Evolutionary conservation across 169 alveolate genomes (phyloP).

Genomic region (Condylostoma magnum): DNA sequence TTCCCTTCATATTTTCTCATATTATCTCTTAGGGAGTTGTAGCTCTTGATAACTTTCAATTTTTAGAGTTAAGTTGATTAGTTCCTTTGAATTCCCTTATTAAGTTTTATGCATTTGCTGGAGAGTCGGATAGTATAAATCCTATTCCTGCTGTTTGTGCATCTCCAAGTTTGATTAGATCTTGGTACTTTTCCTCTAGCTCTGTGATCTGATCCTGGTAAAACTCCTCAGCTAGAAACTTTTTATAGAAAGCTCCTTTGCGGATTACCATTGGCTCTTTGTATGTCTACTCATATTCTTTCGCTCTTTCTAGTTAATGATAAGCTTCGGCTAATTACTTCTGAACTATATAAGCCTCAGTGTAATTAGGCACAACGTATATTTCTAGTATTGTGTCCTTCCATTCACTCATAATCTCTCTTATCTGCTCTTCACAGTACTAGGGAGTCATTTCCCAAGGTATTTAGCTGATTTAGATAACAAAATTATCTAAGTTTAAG

Average conservation of each 20-base stretch:
- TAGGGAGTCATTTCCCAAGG: not conserved
- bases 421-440: not conserved
- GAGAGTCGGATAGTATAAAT: not conserved
- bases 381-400: not conserved
- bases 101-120: not conserved
- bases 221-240: slow-evolving; percentile 9
- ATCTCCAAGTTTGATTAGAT: not conserved
- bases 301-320: not conserved
- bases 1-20: slow-evolving; percentile 7
- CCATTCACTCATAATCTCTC: not conserved
- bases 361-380: slow-evolving; percentile 2
- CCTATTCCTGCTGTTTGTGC: slow-evolving; percentile 4
- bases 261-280: not conserved
- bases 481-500: not conserved
- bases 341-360: not conserved
- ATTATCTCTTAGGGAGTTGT: slow-evolving; percentile 26
- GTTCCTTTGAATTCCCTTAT: not conserved
- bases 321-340: not conserved
- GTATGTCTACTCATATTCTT: not conserved
- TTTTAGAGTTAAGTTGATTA: not conserved
- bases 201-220: not conserved
- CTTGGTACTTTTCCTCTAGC: not conserved
- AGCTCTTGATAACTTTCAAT: slow-evolving; percentile 1
- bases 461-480: slow-evolving; percentile 9
- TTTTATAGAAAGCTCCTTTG: not conserved